Base-by-base conservation (phyloP, 2,329 filamentous ascomycete genomes). In the Aspergillus japonicus region DNA sequence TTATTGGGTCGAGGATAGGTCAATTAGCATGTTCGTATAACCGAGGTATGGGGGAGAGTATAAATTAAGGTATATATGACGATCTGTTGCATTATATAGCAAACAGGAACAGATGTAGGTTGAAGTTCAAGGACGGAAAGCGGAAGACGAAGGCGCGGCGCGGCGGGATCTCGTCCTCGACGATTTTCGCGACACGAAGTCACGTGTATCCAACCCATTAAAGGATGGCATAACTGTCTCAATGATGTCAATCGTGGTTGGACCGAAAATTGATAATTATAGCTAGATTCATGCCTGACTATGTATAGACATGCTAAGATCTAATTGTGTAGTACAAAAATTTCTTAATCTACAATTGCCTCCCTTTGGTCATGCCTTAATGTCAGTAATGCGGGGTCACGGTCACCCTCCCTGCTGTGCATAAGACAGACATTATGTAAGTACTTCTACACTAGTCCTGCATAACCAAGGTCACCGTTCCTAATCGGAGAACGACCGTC, bases 121-220 rank as follows among this genome's bases (percentile, higher is more conserved):
- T 4, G 48, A 29, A 8, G 33, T 5, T 14, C 8, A 21, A 29
- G 11, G 48, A 50, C 48, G 48, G 24, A 29, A 29, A 24, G 48
- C 48, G 49, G 29, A 33, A 42, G 51, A 6, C 7, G 39, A 6
- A 44, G 39, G 39, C 39, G 51, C 35, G 72, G 73, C 49, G 66
- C 59, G 60, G 60, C 62, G 57, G 56, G n/a, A 48, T 50, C 42
- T 19, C 39, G 6, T 6, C 39, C 50, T 44, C n/a, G 16, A 16
- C 39, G 47, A 56, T 61, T 66, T 58, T 61, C 61, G 57, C 57
- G 64, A 62, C 66, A 60, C 66, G 66, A 59, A 54, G 53, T 65
- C 66, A 68, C 64, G 64, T 68, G 66, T 14, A 8, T 16, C 5
- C 12, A n/a, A 44, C 16, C 39, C 16, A 19, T 44, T 44, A 44